Base-by-base conservation (phyloP, 164 flowering plant species). In the Hamamelis virginiana region DNA sequence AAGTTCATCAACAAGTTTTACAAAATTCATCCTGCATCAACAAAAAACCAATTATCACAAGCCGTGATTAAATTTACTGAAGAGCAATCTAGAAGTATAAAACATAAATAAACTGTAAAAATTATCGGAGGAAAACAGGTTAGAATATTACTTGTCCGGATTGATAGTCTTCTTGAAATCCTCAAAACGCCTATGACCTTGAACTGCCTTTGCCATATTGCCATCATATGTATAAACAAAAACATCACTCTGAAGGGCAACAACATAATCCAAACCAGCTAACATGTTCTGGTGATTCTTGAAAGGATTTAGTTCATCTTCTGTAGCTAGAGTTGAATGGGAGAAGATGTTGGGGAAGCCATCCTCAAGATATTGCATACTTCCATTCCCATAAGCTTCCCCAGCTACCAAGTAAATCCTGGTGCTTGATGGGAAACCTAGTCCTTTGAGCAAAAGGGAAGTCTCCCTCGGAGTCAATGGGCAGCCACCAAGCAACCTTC, bases 181-280 rank as follows among this genome's bases (percentile, higher is more conserved):
- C 81, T 96, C 98, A 69, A 93, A 96, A 8, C 99, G 90, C 76
- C 98, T 78, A 66, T 96, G 99, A 62, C 99, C 99, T 86, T 91
- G 91, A 62, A 96, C 97, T 50, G 98, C 99, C 82, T 96, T 93
- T 62, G 99, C 99, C 99, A 96, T 96, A 76, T 96, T 96, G 5
- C 99, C 99, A 75, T 96, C 99, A 70, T 89, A 96, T 9, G 99
- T 91, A 72, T 90, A 91, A 52, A 93, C 80, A 75, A 93, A 93
- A 12, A 88, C 96, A 76, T 93, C 90, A 75, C 99, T 93, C 73
- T 89, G 81, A 50, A 93, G 91, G 21, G 99, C 98, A 66, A 96
- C 97, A 59, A 80, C 86, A 72, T 96, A 93, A 70, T 96, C 99
- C 74, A 93, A 67, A 19, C 97, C 99, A 64, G 98, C 99, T 68